Evolutionary conservation across 768 basidiomycete genomes (phyloP), one percentile per base, ranked within the genome.

Genomic region (Amanita molliuscula): DNA sequence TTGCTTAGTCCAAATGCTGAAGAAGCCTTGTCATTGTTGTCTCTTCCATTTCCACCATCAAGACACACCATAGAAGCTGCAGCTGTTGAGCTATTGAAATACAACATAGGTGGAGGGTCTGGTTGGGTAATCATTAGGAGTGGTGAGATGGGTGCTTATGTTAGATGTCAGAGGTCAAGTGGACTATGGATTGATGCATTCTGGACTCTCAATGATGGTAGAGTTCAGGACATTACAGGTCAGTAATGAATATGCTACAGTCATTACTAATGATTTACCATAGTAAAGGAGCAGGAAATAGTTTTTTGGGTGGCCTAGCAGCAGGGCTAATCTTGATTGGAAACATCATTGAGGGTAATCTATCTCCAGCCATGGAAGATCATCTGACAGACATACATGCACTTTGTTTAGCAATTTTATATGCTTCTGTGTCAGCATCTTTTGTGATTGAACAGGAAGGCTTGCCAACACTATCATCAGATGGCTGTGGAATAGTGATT

Each of bases 241-340:
- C n/a, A n/a, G n/a, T n/a, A n/a, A n/a, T n/a, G n/a, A n/a, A n/a
- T n/a, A n/a, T n/a, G n/a, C n/a, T n/a, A n/a, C n/a, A n/a, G n/a
- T n/a, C n/a, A n/a, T n/a, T n/a, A n/a, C n/a, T n/a, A n/a, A n/a
- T n/a, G n/a, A n/a, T n/a, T n/a, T n/a, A n/a, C n/a, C n/a, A n/a
- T n/a, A n/a, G 81, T 86, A 18, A 54, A 89, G 88, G 92, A 40
- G 90, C 89, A n/a, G n/a, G n/a, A n/a, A n/a, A n/a, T n/a, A n/a
- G n/a, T n/a, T n/a, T n/a, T n/a, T n/a, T n/a, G n/a, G n/a, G n/a
- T n/a, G n/a, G n/a, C n/a, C n/a, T n/a, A n/a, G n/a, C n/a, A n/a
- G n/a, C n/a, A n/a, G n/a, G n/a, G n/a, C n/a, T n/a, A n/a, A n/a
- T n/a, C n/a, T n/a, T n/a, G n/a, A n/a, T n/a, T n/a, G n/a, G n/a